Evolutionary conservation across 169 alveolate species (phyloP).

Genomic region (Eimeria brunetti): DNA sequence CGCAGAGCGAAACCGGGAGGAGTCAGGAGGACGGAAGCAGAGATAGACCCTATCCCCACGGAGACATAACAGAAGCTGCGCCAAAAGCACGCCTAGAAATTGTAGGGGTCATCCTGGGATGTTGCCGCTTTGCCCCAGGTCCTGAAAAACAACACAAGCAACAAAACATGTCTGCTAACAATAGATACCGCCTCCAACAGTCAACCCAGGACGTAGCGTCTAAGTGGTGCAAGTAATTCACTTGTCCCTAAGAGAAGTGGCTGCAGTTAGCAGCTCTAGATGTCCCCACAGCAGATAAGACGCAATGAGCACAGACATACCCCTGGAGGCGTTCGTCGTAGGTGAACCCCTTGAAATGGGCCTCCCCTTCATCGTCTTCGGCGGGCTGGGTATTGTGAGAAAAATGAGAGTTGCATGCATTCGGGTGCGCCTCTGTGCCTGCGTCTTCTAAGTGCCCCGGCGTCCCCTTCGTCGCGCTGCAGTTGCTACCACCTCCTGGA

Average conservation of each 20-base stretch:
- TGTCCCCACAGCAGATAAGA: not conserved
- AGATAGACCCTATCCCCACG: not conserved
- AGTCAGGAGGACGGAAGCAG: not conserved
- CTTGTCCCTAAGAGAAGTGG: not conserved
- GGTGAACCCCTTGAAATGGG: constrained; percentile 52
- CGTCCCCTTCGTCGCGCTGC: constrained; percentile 17
- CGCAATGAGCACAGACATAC: not conserved
- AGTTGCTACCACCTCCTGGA: constrained; percentile 14
- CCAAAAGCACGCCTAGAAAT: constrained; percentile 28
- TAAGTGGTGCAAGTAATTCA: not conserved
- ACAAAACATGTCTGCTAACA: not conserved
- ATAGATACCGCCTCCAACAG: not conserved
- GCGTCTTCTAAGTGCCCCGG: constrained; percentile 8
- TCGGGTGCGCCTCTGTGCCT: not conserved
- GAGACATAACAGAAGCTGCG: not conserved
- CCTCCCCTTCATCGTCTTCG: constrained; percentile 65
- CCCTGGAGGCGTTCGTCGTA: constrained; percentile 76
- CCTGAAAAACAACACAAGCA: constrained; percentile 7
- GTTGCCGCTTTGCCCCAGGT: constrained; percentile 75
- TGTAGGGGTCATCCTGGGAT: constrained; percentile 64
- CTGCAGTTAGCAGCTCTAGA: not conserved
- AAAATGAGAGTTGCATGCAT: constrained; percentile 2
- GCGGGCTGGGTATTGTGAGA: constrained; percentile 24
- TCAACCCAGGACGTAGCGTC: not conserved
- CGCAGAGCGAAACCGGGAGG: constrained; percentile 7